phyloP scores from a whole-genome alignment of 345 rosid species.

The Sisymbrium altissimum region DNA sequence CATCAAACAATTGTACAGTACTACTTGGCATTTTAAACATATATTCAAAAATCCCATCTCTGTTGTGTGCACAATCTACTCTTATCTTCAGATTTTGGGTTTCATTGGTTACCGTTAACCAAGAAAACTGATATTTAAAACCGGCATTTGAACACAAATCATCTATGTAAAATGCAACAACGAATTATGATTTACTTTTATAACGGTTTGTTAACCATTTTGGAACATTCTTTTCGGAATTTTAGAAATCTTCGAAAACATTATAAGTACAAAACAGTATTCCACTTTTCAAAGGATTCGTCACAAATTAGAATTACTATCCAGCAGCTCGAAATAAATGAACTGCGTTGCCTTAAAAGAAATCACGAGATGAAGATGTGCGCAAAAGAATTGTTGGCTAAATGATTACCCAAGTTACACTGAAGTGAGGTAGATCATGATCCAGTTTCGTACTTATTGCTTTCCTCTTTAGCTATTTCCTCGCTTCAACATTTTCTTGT shows the following conservation, averaged over 20 bases:
- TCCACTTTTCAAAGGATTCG: not conserved
- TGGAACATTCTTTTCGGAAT: no score
- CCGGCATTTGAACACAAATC: not conserved
- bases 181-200: not conserved
- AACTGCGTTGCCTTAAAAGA: not conserved
- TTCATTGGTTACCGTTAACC: not conserved
- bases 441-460: not conserved
- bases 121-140: not conserved
- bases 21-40: not conserved
- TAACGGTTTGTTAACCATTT: no score
- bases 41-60: not conserved
- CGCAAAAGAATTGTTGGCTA: not conserved
- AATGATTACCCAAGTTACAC: not conserved
- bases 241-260: no score
- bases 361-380: not conserved
- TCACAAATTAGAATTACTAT: not conserved
- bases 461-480: not conserved
- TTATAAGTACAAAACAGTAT: not conserved
- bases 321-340: not conserved
- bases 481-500: not conserved
- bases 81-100: not conserved
- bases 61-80: not conserved
- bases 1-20: conserved; percentile 18
- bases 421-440: not conserved
- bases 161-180: not conserved